Evolutionary conservation across 75 land plant genomes (phyloP), one percentile per base, ranked within the genome.

Genomic region (Ceratopteris richardii): DNA sequence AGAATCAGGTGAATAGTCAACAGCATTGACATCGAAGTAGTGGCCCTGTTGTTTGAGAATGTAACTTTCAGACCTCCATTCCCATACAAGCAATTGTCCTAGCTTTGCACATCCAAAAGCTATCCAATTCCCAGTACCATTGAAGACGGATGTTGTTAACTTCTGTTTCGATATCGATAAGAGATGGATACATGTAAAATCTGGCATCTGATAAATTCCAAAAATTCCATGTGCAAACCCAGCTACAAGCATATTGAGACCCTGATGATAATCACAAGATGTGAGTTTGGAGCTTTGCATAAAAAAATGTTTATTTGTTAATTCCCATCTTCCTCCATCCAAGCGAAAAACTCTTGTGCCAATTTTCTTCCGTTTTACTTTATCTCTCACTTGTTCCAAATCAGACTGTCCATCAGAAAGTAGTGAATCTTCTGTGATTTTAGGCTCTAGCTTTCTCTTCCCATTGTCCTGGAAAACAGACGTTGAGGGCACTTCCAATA

Each of bases 21-120:
- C 57, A 54, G 81, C 81, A 70, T 94, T 94, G 25, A 94, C 96
- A 75, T 94, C 98, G 74, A 89, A 94, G 43, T 86, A 89, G 63
- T 94, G 98, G 19, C 98, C 98, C 57, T 94, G 98, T 70, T 94
- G 98, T 68, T 94, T 94, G 68, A 94, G 22, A 43, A 89, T 74
- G 51, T 94, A 86, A 48, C 80, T 83, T 78, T 89, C 96, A 0
- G 98, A 86, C 1, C 84, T 81, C 98, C 98, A 94, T 62, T 94
- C 96, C 98, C 98, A 94, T 31, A 94, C 98, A 10, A 94, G 83
- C 56, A 94, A 66, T 81, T 94, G 98, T 50, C 98, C 98, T 44
- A 94, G 67, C 52, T 75, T 94, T 31, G 98, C 95, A 59, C 98
- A 94, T 18, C 98, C 98, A 56, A 94, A 86, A 1, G 85, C 79